Evolutionary conservation across 2,329 filamentous ascomycete genomes (phyloP).

Genomic region (Drechslerella dactyloides): DNA sequence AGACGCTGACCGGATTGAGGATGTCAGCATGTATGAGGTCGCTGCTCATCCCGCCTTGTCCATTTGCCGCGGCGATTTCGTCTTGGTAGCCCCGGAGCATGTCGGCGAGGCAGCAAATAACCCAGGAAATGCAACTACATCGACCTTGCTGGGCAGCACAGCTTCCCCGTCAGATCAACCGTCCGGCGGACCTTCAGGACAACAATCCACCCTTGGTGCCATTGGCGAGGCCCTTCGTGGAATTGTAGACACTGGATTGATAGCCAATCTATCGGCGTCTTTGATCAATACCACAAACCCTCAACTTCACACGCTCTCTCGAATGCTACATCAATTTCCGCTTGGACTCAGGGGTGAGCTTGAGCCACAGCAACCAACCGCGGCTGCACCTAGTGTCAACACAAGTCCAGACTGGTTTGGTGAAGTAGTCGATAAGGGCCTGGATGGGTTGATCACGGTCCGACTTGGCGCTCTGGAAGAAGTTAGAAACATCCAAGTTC

Average conservation of each 20-base stretch:
- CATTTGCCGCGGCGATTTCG: slow-evolving; percentile 63
- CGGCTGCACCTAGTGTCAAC: slow-evolving; percentile 40
- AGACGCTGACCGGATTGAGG: slow-evolving; percentile 58
- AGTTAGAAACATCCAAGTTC: slow-evolving; percentile 63
- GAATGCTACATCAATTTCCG: slow-evolving; percentile 43
- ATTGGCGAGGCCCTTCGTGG: slow-evolving; percentile 39
- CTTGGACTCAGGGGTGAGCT: slow-evolving; percentile 31
- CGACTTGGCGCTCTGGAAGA: slow-evolving; percentile 63
- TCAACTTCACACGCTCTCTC: slow-evolving; percentile 42
- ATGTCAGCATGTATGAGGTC: slow-evolving; percentile 68
- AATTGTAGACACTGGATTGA: slow-evolving; percentile 42
- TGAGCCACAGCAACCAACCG: slow-evolving; percentile 32
- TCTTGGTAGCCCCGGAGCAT: slow-evolving; percentile 60
- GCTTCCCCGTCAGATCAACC: neutral
- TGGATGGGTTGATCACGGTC: slow-evolving; percentile 64
- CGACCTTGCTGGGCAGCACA: neutral
- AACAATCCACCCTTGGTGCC: slow-evolving; percentile 27
- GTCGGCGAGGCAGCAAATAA: slow-evolving; percentile 5
- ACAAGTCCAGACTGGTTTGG: slow-evolving; percentile 62
- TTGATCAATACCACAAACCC: slow-evolving; percentile 47
- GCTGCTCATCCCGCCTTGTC: slow-evolving; percentile 62
- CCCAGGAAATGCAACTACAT: neutral
- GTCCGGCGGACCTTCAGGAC: neutral
- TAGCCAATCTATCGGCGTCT: slow-evolving; percentile 41
- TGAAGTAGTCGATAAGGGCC: slow-evolving; percentile 64